Base-by-base conservation (phyloP, 228 moss, liverwort and hornwort genomes). In the Sphagnum magellanicum region DNA sequence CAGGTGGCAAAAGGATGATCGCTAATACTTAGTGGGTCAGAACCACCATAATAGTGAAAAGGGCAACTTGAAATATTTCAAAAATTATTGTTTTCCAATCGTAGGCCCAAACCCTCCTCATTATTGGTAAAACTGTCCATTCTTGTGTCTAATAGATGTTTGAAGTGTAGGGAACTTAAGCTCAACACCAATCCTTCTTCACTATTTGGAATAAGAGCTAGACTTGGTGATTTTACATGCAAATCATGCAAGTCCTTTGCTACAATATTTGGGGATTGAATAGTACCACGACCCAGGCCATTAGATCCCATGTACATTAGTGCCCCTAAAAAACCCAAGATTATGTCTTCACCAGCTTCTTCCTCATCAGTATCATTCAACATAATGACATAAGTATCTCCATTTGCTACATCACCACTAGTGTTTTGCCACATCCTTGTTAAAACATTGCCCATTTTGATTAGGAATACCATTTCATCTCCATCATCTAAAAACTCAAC, bases 321-420 rank as follows among this genome's bases (percentile, higher is more conserved):
- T 63, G 84, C 86, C 70, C 88, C 89, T 58, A 87, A 85, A 49
- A 88, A 85, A 46, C 84, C 87, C 60, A 93, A 75, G 49, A 90
- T 73, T 65, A 88, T 73, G 72, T 91, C 79, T 74, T 91, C 79
- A 61, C 87, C 93, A n/a, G 74, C 90, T 63, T 81, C 97, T 59
- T 92, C 96, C 47, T 98, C 98, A 70, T 98, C 94, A 53, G 91
- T 87, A 68, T 98, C 98, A 73, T 92, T 94, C 5, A 98, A 77
- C 59, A 98, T 73, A 76, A 94, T 98, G 5, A 98, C 79, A 79
- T 94, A 83, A 47, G 81, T 17, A 49, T 79, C 82, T 62, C 75
- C 83, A 73, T 82, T 74, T 60, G 79, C 70, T 71, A 81, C 67
- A 49, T 87, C 88, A 50, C 74, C 79, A 61, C 81, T 77, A 7